Evolutionary conservation across 176 grass and related monocot species (phyloP).

Genomic region (Pontederia paniculata): DNA sequence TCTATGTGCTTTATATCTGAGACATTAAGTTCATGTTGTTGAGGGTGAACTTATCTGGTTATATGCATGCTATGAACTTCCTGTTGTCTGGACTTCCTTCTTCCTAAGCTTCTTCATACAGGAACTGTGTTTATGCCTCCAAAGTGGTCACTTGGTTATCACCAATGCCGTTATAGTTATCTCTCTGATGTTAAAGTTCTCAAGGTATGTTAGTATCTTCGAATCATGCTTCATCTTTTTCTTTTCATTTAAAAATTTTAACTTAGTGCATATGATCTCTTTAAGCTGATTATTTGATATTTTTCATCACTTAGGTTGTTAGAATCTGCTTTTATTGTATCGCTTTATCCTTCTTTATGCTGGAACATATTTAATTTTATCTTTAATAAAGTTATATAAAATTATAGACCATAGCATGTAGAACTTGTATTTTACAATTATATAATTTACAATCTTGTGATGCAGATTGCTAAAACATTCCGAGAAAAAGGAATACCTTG

Average conservation of each 20-base stretch:
- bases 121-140: constrained; percentile 80
- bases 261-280: constrained; percentile 8
- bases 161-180: constrained; percentile 92
- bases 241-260: constrained; percentile 1
- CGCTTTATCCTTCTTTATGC: too few relatives aligned
- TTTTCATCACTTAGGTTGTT: too few relatives aligned
- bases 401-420: neutral
- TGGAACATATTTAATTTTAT: too few relatives aligned
- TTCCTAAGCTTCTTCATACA: constrained; percentile 7
- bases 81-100: too few relatives aligned
- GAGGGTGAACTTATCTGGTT: too few relatives aligned
- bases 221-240: neutral
- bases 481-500: constrained; percentile 76
- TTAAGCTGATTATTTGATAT: neutral
- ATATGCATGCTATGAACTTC: too few relatives aligned
- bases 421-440: too few relatives aligned
- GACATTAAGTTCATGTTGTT: too few relatives aligned
- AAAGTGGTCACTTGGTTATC: constrained; percentile 82
- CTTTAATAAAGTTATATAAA: neutral
- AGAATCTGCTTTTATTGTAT: too few relatives aligned
- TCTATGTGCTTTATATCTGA: too few relatives aligned
- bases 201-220: constrained; percentile 33
- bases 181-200: constrained; percentile 62
- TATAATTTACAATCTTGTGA: constrained; percentile 17
- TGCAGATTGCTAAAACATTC: constrained; percentile 67